phyloP scores from a whole-genome alignment of 176 grass and related monocot species.

The Otatea glauca region DNA sequence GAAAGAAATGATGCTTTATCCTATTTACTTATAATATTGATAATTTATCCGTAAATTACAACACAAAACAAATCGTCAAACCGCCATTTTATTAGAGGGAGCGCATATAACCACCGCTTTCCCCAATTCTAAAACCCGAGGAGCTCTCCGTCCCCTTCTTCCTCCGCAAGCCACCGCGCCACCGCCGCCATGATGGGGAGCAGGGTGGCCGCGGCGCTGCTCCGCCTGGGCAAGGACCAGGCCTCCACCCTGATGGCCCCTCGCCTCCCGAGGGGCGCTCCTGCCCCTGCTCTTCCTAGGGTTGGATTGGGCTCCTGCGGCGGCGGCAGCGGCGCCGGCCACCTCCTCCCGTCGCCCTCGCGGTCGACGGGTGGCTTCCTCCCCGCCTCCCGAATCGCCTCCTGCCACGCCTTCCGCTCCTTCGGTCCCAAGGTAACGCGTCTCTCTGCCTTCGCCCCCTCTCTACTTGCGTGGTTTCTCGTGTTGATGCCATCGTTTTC shows the following conservation, averaged over 20 bases:
- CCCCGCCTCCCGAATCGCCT: constrained; percentile 7
- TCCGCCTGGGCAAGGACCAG: constrained; percentile 63
- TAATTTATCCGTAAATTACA: no score
- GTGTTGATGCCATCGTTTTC: neutral
- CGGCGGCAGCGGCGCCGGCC: neutral
- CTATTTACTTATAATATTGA: no score
- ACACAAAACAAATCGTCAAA: no score
- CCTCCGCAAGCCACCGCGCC: constrained; percentile 35
- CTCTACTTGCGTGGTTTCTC: neutral
- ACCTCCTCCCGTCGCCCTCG: constrained; percentile 9
- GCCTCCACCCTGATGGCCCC: constrained; percentile 9
- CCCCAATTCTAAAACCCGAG: constrained; percentile 23
- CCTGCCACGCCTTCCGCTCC: constrained; percentile 61
- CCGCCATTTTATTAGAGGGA: no score
- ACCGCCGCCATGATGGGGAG: constrained; percentile 45
- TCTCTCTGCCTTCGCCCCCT: neutral
- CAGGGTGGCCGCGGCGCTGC: constrained; percentile 60
- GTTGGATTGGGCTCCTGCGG: constrained; percentile 33
- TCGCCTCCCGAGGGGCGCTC: constrained; percentile 25
- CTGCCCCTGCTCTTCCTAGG: constrained; percentile 36
- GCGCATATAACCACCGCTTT: no score
- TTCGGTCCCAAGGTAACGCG: constrained; percentile 34
- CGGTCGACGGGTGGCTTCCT: neutral
- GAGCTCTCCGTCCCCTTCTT: constrained; percentile 15
- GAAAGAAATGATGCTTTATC: no score